phyloP scores from a whole-genome alignment of 1,284 basidiomycete species.

The Sanghuangporus weigelae region DNA sequence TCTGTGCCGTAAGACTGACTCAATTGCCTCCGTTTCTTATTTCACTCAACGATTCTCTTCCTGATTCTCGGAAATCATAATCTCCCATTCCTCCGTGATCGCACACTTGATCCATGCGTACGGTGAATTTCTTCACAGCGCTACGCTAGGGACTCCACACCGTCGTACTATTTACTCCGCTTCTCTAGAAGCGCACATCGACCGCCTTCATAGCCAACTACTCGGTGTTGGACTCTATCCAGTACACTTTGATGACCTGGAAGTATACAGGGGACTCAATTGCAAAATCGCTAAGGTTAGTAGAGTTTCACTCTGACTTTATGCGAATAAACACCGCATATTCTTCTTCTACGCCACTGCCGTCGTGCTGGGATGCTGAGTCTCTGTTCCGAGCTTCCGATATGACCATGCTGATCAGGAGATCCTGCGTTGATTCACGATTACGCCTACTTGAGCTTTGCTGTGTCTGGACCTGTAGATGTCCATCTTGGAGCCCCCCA shows the following conservation, averaged over 20 bases:
- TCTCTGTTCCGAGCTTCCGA: no score
- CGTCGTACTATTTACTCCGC: constrained; percentile 33
- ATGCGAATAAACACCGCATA: neutral
- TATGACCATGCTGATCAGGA: no score
- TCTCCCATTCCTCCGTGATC: neutral
- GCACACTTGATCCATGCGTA: neutral
- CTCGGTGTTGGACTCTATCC: constrained; percentile 47
- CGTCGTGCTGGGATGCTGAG: neutral
- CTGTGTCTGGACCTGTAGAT: no score
- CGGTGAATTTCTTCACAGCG: constrained; percentile 31
- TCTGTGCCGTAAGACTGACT: neutral
- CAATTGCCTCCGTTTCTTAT: neutral
- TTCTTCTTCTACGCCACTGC: neutral
- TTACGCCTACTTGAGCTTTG: no score
- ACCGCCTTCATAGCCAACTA: constrained; percentile 50
- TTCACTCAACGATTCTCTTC: neutral
- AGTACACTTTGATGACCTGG: constrained; percentile 45
- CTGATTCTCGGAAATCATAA: neutral
- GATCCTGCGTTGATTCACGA: no score
- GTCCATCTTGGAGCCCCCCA: no score
- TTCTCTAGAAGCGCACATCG: constrained; percentile 46
- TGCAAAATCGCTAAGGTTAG: constrained; percentile 66
- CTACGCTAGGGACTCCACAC: constrained; percentile 54
- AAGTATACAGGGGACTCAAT: constrained; percentile 56
- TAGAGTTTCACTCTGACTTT: neutral